phyloP scores from a whole-genome alignment of 2,329 filamentous ascomycete species.

The Colletotrichum cordylinicola region DNA sequence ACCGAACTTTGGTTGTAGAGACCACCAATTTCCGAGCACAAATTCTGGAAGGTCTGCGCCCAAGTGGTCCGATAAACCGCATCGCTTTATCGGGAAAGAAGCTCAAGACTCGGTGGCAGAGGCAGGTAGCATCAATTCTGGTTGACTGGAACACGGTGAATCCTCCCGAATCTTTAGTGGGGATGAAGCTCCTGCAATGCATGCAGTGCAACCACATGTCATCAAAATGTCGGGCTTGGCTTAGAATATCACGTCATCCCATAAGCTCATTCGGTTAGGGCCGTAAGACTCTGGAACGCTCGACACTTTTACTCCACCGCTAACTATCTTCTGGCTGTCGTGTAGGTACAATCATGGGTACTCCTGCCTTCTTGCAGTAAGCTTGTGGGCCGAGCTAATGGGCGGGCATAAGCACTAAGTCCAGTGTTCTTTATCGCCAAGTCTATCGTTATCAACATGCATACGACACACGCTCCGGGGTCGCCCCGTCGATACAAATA shows the following conservation, averaged over 20 bases:
- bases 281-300: background rate
- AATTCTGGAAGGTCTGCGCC: background rate
- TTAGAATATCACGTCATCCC: background rate
- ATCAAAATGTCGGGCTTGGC: background rate
- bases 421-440: background rate
- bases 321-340: background rate
- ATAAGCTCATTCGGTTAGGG: background rate
- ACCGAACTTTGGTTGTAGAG: background rate
- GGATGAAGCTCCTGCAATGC: background rate
- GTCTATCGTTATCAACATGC: background rate
- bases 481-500: background rate
- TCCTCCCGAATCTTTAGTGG: background rate
- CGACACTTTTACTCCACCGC: background rate
- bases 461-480: background rate
- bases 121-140: background rate
- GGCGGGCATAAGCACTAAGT: background rate
- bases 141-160: background rate
- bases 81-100: background rate
- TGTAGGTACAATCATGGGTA: background rate
- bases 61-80: background rate
- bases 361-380: background rate
- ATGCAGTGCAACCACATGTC: background rate
- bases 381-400: background rate
- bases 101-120: background rate
- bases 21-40: accelerated